Evolutionary conservation across 805 yeast genomes (phyloP), one percentile per base, ranked within the genome.

Genomic region (Torulaspora microellipsoides): DNA sequence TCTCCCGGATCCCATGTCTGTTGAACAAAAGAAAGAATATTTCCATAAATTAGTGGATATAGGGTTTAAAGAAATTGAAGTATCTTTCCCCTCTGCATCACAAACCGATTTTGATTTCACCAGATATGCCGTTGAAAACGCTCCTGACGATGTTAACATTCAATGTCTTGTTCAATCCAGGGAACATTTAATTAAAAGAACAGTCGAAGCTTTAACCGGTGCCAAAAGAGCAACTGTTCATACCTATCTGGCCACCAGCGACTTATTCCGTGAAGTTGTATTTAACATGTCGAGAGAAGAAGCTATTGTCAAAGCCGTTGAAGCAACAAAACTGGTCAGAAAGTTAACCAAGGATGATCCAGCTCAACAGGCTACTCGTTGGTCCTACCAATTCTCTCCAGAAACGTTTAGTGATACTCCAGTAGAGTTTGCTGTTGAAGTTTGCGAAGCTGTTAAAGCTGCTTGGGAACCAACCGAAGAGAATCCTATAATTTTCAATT

Each of bases 41-140:
- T 83, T 83, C 71, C 81, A 81, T 55, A 83, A 83, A 64, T 70
- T 83, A 53, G 55, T 83, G 8, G 86, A 83, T 45, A 70, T 83
- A 45, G 91, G 91, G 1, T 83, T 83, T 69, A 83, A 83, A 60
- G 91, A 83, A 67, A 83, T 83, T 55, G 91, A 83, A 65, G 91
- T 83, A 36, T 71, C 87, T 2, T 83, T 83, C 68, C 91, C 91
- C 8, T 80, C 87, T 25, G 90, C 90, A 3, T 83, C 89, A 3
- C 90, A 83, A 60, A 81, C 87, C 6, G 91, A 83, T 67, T 83
- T 83, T 58, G 91, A 83, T 65, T 83, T 83, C 70, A 83, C 91
- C 15, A 71, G 89, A 47, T 83, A 78, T 55, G 90, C 89, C 6
- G 88, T 83, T 34, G 86, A 81, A 61, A 77, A 78, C 55, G 85